Conservation (phyloP, 495 filamentous ascomycete genomes). For the Hypoxylon lienhwacheense region DNA sequence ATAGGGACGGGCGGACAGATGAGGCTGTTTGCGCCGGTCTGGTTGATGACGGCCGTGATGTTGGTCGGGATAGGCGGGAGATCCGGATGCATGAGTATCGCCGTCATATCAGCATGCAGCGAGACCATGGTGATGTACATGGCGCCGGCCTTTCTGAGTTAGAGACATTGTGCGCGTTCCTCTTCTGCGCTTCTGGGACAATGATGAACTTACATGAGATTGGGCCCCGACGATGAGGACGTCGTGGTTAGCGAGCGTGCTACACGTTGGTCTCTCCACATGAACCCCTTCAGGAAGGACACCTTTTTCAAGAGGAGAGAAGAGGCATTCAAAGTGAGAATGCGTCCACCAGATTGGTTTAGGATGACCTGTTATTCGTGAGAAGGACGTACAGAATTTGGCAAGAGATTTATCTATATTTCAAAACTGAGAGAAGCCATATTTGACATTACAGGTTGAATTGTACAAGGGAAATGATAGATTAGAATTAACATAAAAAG, state of each 20-base stretch:
- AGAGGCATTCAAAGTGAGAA: constrained; percentile 25
- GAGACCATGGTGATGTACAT: constrained; percentile 21
- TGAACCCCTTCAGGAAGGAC: constrained; percentile 21
- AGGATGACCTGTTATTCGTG: constrained; percentile 31
- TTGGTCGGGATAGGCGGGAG: constrained; percentile 25
- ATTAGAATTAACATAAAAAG: neutral
- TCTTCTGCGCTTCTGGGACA: neutral
- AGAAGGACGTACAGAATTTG: constrained; percentile 3
- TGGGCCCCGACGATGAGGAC: constrained; percentile 23
- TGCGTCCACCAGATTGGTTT: constrained; percentile 40
- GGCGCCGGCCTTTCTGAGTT: constrained; percentile 20
- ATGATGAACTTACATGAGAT: constrained; percentile 26
- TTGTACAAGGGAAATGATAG: neutral
- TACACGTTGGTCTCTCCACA: constrained; percentile 19
- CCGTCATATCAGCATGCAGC: constrained; percentile 18
- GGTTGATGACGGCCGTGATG: constrained; percentile 30
- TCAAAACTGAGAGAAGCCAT: neutral
- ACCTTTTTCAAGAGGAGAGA: constrained; percentile 20
- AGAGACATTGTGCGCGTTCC: neutral
- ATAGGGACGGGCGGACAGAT: constrained; percentile 31
- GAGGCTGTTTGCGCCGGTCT: constrained; percentile 25
- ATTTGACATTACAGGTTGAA: neutral
- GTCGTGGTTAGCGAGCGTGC: constrained; percentile 19
- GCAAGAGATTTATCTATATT: neutral
- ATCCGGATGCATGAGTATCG: constrained; percentile 29